These are phyloP conservation scores for Sclerotiophoma versabilis DNA, from an alignment of 2,329 filamentous ascomycete genomes.

Conservation along the genomic window DNA sequence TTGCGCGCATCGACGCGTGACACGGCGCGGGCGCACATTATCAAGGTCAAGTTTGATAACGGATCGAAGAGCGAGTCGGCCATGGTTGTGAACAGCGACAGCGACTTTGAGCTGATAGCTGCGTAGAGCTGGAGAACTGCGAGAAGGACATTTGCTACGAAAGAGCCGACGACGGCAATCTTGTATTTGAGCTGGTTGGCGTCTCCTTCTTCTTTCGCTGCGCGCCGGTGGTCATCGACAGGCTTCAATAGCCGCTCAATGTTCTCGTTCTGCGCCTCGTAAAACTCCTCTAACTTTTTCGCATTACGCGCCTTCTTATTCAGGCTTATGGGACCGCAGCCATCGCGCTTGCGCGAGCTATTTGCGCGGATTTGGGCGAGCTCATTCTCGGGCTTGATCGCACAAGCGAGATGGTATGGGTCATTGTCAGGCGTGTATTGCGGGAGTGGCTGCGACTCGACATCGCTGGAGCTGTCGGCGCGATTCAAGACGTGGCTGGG, in stretches of 20 bases:
- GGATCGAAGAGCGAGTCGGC: conserved; percentile 95
- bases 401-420: conserved; percentile 79
- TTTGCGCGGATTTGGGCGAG: conserved; percentile 81
- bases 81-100: conserved; percentile 97
- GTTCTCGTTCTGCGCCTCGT: conserved; percentile 88
- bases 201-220: conserved; percentile 79
- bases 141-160: conserved; percentile 81
- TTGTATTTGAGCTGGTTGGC: conserved; percentile 81
- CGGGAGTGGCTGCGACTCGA: conserved; percentile 61
- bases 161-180: conserved; percentile 71
- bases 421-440: conserved; percentile 72
- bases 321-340: conserved; percentile 54
- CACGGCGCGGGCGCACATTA: conserved; percentile 86
- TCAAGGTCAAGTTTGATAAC: conserved; percentile 84
- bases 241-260: conserved; percentile 91
- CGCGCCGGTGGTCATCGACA: conserved; percentile 86
- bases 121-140: conserved; percentile 86
- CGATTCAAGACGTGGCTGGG: conserved; percentile 42
- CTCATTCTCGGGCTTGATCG: conserved; percentile 79
- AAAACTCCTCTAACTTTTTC: conserved; percentile 77
- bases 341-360: conserved; percentile 75
- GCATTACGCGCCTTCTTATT: conserved; percentile 54
- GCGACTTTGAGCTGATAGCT: conserved; percentile 83
- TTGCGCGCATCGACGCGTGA: conserved; percentile 83
- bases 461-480: conserved; percentile 31